A percentile compares a stretch with the other conserved stretches of the same genome.
phyloP scores from a whole-genome alignment of 352 stramenopile genomes.

The Globisporangium abappressorium region DNA sequence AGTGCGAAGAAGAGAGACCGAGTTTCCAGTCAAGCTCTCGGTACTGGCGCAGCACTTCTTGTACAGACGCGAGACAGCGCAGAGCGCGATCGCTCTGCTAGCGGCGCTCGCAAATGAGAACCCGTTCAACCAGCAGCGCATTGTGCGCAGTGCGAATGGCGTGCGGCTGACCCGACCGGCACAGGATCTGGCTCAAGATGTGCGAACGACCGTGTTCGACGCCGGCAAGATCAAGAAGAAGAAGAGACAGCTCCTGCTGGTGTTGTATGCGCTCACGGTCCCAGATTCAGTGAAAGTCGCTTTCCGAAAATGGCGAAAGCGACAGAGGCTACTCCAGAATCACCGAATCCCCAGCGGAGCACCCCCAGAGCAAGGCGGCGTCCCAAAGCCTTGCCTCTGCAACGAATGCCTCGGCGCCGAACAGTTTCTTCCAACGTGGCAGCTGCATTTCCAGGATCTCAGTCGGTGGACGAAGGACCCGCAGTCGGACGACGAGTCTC shows the following conservation, averaged over 20 bases:
- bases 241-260: not conserved
- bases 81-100: conserved; percentile 25
- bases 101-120: conserved; percentile 32
- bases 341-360: conserved; percentile 34
- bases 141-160: conserved; percentile 32
- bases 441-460: conserved; percentile 53
- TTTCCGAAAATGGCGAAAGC: conserved; percentile 41
- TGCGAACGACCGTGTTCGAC: conserved; percentile 12
- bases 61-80: conserved; percentile 32
- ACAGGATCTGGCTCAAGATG: not conserved
- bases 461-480: conserved; percentile 29
- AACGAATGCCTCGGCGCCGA: conserved; percentile 45
- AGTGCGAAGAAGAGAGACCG: not conserved
- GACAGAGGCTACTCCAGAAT: conserved; percentile 31
- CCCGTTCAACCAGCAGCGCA: conserved; percentile 37
- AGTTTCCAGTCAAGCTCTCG: conserved; percentile 16
- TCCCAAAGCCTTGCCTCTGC: conserved; percentile 48
- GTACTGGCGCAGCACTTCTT: conserved; percentile 27
- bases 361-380: conserved; percentile 32
- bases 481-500: not conserved
- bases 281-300: conserved; percentile 25
- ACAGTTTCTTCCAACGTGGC: conserved; percentile 52
- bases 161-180: conserved; percentile 18
- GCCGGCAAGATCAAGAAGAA: conserved; percentile 21
- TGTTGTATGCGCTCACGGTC: conserved; percentile 37